Evolutionary conservation across 106 monocot species (phyloP).

Genomic region (Posidonia australis): DNA sequence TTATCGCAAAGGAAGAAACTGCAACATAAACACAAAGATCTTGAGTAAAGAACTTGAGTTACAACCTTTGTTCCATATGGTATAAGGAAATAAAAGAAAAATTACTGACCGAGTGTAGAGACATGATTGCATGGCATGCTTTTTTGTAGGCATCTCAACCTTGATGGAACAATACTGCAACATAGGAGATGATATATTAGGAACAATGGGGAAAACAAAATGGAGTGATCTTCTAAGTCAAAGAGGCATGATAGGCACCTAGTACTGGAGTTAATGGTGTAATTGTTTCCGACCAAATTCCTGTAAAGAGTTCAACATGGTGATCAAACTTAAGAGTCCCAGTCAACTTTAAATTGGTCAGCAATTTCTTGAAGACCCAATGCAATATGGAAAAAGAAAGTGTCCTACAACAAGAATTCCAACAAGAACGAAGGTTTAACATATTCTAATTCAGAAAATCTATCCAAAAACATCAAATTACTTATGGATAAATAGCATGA

Average conservation of each 20-base stretch:
- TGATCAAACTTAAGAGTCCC: no score
- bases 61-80: background rate
- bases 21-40: background rate
- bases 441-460: no score
- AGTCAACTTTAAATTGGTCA: no score
- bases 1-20: slow-evolving; percentile 43
- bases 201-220: background rate
- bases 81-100: background rate
- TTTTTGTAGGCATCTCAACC: slow-evolving; percentile 70
- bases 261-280: no score
- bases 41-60: background rate
- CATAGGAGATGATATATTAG: no score
- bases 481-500: no score
- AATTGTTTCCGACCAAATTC: background rate
- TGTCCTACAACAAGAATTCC: no score
- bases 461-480: no score
- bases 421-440: no score
- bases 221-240: background rate
- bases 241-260: background rate
- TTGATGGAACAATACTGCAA: slow-evolving; percentile 2
- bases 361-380: no score
- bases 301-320: background rate
- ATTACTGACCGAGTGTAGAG: slow-evolving; percentile 52
- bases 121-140: slow-evolving; percentile 43
- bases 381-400: no score